Conservation (phyloP, 2,329 filamentous ascomycete genomes). For the Stachybotrys elegans region DNA sequence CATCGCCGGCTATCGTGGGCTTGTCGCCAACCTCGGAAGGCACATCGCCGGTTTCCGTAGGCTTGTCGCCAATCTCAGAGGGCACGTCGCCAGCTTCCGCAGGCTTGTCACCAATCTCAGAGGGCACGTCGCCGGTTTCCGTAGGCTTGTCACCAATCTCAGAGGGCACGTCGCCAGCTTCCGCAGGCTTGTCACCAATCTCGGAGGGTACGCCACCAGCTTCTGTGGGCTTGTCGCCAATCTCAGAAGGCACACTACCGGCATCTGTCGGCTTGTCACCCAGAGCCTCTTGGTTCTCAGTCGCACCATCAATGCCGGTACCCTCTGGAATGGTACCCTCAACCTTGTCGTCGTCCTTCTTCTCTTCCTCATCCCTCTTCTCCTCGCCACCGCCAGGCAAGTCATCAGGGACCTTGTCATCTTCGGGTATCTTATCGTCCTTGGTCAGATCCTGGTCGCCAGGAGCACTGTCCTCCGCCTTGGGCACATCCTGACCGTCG, state of each 20-base stretch:
- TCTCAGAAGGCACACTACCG: background rate
- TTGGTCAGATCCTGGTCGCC: slow-evolving; percentile 2
- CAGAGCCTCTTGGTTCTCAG: background rate
- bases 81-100: too few relatives aligned
- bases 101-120: too few relatives aligned
- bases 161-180: too few relatives aligned
- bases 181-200: slow-evolving; percentile 9
- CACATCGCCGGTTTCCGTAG: too few relatives aligned
- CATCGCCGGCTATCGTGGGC: too few relatives aligned
- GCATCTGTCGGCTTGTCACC: slow-evolving; percentile 6
- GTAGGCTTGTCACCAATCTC: too few relatives aligned
- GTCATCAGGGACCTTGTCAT: background rate
- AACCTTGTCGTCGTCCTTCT: slow-evolving; percentile 22
- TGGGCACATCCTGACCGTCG: slow-evolving; percentile 7
- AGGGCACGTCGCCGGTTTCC: too few relatives aligned
- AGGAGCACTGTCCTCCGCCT: slow-evolving; percentile 4
- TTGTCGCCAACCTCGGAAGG: too few relatives aligned
- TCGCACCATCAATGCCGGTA: background rate
- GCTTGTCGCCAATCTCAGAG: too few relatives aligned
- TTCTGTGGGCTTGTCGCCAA: background rate
- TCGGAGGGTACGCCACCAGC: background rate
- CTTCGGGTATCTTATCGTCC: slow-evolving; percentile 4
- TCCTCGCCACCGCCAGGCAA: slow-evolving; percentile 21
- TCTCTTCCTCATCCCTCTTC: slow-evolving; percentile 4
- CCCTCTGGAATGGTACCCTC: slow-evolving; percentile 27